Percentiles rank a stretch among this genome's conserved stretches.
These are phyloP conservation scores for Lactifluus echinatus DNA, from an alignment of 768 basidiomycete genomes.

Conservation along the genomic window DNA sequence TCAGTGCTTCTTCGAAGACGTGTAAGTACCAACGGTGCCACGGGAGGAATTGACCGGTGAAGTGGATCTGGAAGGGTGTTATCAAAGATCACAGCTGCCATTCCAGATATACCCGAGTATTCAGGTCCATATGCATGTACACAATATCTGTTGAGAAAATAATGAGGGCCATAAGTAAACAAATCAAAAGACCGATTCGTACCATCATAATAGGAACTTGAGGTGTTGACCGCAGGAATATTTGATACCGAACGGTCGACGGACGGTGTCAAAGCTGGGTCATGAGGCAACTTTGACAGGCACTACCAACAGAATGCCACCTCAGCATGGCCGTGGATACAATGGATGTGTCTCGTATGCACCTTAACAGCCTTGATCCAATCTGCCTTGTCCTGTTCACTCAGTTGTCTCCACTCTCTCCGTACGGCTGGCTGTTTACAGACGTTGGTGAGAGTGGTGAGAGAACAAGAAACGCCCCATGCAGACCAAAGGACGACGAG, in stretches of 20 bases:
- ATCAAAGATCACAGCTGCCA: neutral
- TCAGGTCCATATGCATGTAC: constrained; percentile 26
- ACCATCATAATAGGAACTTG: constrained; percentile 21
- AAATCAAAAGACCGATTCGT: neutral
- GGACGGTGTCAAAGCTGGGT: constrained; percentile 9
- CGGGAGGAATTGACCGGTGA: constrained; percentile 24
- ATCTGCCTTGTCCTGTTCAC: constrained; percentile 16
- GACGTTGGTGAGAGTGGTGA: neutral
- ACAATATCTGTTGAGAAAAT: constrained; percentile 17
- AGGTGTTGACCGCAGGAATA: constrained; percentile 14
- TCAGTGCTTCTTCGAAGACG: constrained; percentile 21
- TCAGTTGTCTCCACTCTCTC: constrained; percentile 23
- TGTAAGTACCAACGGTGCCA: constrained; percentile 26
- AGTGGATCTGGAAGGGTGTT: constrained; percentile 17
- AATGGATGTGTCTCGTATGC: neutral
- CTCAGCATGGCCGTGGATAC: neutral
- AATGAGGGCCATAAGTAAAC: neutral
- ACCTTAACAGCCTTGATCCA: constrained; percentile 25
- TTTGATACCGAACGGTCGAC: constrained; percentile 9
- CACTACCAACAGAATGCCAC: constrained; percentile 3
- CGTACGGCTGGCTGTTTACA: constrained; percentile 21
- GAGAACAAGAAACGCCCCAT: neutral
- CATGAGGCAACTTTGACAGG: constrained; percentile 17
- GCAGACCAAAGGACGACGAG: neutral
- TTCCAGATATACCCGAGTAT: constrained; percentile 10